Evolutionary conservation across 2,329 filamentous ascomycete species (phyloP).

Genomic region (Laburnicola sp.): DNA sequence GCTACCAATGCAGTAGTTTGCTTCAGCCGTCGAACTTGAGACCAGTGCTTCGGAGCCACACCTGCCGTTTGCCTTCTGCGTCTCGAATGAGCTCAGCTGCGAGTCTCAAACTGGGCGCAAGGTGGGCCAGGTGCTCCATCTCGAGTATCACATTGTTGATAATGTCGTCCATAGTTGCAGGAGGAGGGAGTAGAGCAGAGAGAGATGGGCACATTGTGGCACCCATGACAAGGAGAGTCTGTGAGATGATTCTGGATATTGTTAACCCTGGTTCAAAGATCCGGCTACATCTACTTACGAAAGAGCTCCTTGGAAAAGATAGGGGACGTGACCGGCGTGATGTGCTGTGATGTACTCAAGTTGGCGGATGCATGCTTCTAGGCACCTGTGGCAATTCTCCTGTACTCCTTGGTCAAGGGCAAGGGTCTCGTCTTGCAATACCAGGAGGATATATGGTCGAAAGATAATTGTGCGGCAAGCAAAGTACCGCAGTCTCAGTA

Average conservation of each 20-base stretch:
- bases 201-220: constrained; percentile 78
- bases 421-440: constrained; percentile 75
- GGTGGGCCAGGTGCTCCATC: constrained; percentile 71
- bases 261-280: constrained; percentile 14
- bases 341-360: constrained; percentile 77
- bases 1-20: not conserved
- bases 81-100: constrained; percentile 81
- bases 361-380: constrained; percentile 78
- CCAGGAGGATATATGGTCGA: constrained; percentile 78
- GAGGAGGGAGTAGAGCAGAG: constrained; percentile 63
- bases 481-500: constrained; percentile 77
- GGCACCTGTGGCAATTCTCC: constrained; percentile 77
- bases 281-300: constrained; percentile 37
- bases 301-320: constrained; percentile 81
- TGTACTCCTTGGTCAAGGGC: constrained; percentile 72
- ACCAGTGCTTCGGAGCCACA: constrained; percentile 54
- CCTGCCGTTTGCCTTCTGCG: constrained; percentile 69
- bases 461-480: constrained; percentile 87
- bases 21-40: constrained; percentile 43
- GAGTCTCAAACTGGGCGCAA: constrained; percentile 75
- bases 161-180: constrained; percentile 67
- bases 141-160: constrained; percentile 77
- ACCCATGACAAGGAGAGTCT: constrained; percentile 81
- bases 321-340: constrained; percentile 81
- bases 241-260: constrained; percentile 71